phyloP scores from a whole-genome alignment of 129 eudicot genomes.

The Pittosporum tobira region DNA sequence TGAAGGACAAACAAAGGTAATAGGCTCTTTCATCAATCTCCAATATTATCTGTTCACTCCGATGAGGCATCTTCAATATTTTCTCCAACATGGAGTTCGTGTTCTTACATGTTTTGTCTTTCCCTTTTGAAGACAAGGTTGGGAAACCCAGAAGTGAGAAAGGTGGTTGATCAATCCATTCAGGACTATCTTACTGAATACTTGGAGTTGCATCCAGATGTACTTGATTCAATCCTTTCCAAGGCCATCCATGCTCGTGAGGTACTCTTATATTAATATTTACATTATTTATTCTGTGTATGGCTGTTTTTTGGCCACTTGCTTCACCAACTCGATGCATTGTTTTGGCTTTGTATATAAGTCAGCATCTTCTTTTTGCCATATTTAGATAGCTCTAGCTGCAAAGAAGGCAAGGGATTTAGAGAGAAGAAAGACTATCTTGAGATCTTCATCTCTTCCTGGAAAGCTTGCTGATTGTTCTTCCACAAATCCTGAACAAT shows the following conservation, averaged over 20 bases:
- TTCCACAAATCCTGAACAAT: constrained; percentile 80
- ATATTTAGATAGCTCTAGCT: constrained; percentile 83
- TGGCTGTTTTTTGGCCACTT: constrained; percentile 4
- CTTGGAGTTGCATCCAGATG: constrained; percentile 94
- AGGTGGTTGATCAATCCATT: constrained; percentile 71
- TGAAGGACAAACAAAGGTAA: constrained; percentile 99
- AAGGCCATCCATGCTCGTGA: constrained; percentile 87
- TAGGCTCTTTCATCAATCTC: no score
- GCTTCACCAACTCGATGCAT: not conserved
- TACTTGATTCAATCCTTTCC: constrained; percentile 69
- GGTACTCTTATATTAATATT: constrained; percentile 28
- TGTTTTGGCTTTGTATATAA: not conserved
- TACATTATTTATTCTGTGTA: not conserved
- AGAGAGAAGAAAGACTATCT: constrained; percentile 82
- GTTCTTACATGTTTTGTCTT: not conserved
- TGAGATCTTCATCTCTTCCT: constrained; percentile 84
- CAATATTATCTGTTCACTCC: not conserved
- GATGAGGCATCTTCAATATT: not conserved
- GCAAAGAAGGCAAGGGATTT: constrained; percentile 94
- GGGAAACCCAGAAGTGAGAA: constrained; percentile 97
- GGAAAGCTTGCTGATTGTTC: constrained; percentile 99
- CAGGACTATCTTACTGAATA: constrained; percentile 84
- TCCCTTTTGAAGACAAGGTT: constrained; percentile 67
- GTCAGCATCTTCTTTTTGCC: not conserved
- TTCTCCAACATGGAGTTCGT: not conserved